Evolutionary conservation across 2,329 filamentous ascomycete genomes (phyloP), one percentile per base, ranked within the genome.

Genomic region (Cladosporium sp.): DNA sequence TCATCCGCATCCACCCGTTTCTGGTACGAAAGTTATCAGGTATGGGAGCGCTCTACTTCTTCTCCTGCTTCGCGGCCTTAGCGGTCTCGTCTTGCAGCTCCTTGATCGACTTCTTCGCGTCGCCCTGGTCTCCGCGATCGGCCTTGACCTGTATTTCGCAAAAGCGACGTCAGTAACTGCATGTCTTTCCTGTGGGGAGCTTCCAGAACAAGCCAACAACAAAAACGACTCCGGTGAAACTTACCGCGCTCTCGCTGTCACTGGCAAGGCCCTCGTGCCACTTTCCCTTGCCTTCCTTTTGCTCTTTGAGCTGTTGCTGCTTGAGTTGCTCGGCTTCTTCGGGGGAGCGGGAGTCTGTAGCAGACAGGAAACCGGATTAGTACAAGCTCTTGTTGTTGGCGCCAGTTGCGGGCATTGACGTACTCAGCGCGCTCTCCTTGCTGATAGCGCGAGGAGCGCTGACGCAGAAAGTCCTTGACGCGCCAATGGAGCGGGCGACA

Each of bases 251-350:
- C 78, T 95, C 90, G 74, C 87, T 89, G 74, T 90, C 85, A 51
- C 86, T 89, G 3, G 90, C 89, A 51, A 95, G 79, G 72, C 88
- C 86, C 20, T 87, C 80, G 76, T 89, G 88, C 90, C 90, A 94
- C 70, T 90, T 82, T 55, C 81, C 87, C 71, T 84, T 81, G 61
- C 89, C 89, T 39, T 82, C 75, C 65, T 80, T 77, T 72, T 74
- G 72, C 60, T 73, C 73, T 61, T 74, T 72, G 60, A 82, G 59
- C 58, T 78, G 76, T n/a, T 87, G 84, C 61, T 90, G 82, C 78
- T 92, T 92, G 63, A 80, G 68, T 12, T 66, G 40, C 63, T 81
- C 80, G 62, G 79, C 79, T 66, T 77, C 68, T 3, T 74, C 64
- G 51, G 71, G 67, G 11, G 22, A n/a, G 37, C 80, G 72, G 50